Base-by-base conservation (phyloP, 495 filamentous ascomycete genomes). In the Daldinia decipiens region DNA sequence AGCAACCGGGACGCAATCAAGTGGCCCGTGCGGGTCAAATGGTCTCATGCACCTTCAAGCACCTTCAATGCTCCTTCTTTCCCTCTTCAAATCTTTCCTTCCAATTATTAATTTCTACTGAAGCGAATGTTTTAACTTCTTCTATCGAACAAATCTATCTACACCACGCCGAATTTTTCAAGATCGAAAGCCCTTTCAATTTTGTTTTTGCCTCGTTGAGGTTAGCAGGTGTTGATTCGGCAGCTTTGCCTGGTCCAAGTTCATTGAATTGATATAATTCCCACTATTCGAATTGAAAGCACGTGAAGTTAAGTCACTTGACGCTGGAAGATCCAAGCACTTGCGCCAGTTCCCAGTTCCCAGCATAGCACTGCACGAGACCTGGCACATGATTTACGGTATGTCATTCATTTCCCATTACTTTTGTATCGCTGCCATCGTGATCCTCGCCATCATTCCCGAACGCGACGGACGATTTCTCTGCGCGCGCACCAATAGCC, bases 251-350 rank as follows among this genome's bases (percentile, higher is more conserved):
- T 34, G 31, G 31, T 32, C 31, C 31, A 11, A 60, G 70, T 65
- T 64, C 70, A 65, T 65, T 72, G 57, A 27, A 27, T 27, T 27
- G 26, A 27, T 27, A 27, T 27, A 27, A 65, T 57, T 54, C 70
- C 70, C 70, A 72, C 70, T 71, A 74, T 77, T 75, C 75, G 64
- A 77, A 61, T 32, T 6, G 68, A 73, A 70, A 74, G 70, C 75
- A 77, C 75, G 75, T 77, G 75, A 47, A 47, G 43, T 36, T 36
- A 77, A 77, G 75, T 77, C 75, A 77, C 73, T 74, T 77, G 75
- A 71, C 75, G 64, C 58, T 50, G 68, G 62, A 74, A 73, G 68
- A 76, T 74, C 74, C 72, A 77, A 77, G 73, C 72, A 75, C 47
- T 66, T 32, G 43, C 63, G 39, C 43, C 56, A 51, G 53, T 40